These are phyloP conservation scores for Nitzschia sp. DNA, from an alignment of 108 stramenopile species.

Conservation along the genomic window DNA sequence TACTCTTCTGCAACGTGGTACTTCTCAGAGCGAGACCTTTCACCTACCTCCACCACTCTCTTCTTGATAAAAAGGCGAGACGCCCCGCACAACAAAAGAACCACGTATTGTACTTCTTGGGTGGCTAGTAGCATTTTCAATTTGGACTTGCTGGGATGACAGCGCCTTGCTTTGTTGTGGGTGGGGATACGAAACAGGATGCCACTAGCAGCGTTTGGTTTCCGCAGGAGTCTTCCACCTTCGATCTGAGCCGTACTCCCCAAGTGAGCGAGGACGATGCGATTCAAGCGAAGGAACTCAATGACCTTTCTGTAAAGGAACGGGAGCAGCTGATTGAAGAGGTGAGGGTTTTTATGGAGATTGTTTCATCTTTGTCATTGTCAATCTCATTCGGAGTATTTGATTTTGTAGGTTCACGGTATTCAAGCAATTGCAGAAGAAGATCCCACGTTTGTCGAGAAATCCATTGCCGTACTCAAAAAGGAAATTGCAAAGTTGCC, in stretches of 20 bases:
- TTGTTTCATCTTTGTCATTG: neutral
- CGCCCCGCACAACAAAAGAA: no score
- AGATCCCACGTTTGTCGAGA: constrained; percentile 6
- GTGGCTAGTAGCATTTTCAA: no score
- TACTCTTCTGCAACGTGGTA: no score
- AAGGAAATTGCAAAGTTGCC: constrained; percentile 1
- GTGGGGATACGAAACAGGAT: no score
- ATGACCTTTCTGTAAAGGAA: constrained; percentile 2
- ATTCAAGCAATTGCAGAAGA: constrained; percentile 12
- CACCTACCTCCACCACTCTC: no score
- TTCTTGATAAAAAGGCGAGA: no score
- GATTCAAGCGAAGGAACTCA: constrained; percentile 4
- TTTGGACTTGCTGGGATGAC: no score
- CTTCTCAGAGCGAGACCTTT: no score
- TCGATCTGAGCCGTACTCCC: neutral
- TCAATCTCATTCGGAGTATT: neutral
- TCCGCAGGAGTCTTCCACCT: no score
- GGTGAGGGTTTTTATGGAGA: neutral
- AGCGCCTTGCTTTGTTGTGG: no score
- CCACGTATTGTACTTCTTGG: no score
- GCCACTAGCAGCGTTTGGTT: no score
- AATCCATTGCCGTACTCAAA: constrained; percentile 2
- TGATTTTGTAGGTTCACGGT: constrained; percentile 1
- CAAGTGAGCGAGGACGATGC: constrained; percentile 13
- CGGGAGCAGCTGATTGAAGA: constrained; percentile 13